A percentile compares a stretch with the other conserved stretches of the same genome.
Conservation (phyloP, 495 filamentous ascomycete genomes). For the Aspergillus campestris region DNA sequence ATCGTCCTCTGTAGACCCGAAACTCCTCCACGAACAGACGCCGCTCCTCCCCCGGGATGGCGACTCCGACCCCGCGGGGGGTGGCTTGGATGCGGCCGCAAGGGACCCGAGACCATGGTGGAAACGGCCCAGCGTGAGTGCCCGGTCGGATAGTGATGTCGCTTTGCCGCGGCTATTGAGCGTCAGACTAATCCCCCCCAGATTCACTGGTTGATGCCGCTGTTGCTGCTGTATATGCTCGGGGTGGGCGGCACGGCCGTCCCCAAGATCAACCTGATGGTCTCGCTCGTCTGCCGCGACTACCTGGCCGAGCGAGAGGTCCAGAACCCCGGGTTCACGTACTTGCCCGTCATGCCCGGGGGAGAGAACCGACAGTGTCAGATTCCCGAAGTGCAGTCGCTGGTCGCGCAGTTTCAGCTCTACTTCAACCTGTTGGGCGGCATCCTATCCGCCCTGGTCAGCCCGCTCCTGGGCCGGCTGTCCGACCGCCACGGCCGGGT, state of each 20-base stretch:
- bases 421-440: constrained; percentile 64
- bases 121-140: constrained; percentile 11
- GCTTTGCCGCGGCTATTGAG: not conserved
- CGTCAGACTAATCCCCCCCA: constrained; percentile 24
- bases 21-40: constrained; percentile 20
- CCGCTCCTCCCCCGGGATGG: constrained; percentile 24
- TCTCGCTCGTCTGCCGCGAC: constrained; percentile 69
- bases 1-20: constrained; percentile 3
- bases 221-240: constrained; percentile 67
- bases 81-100: not conserved
- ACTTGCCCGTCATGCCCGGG: constrained; percentile 57
- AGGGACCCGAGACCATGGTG: not conserved
- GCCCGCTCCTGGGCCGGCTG: constrained; percentile 72
- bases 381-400: constrained; percentile 59
- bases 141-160: no score
- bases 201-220: constrained; percentile 78
- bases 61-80: constrained; percentile 2
- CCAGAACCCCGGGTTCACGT: constrained; percentile 49
- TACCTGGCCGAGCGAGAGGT: constrained; percentile 58
- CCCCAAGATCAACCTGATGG: constrained; percentile 71
- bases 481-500: constrained; percentile 87
- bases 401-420: constrained; percentile 69
- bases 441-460: constrained; percentile 61
- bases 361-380: constrained; percentile 65
- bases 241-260: constrained; percentile 78